Conservation (phyloP, 2,329 filamentous ascomycete genomes). For the Aspergillus sp. region DNA sequence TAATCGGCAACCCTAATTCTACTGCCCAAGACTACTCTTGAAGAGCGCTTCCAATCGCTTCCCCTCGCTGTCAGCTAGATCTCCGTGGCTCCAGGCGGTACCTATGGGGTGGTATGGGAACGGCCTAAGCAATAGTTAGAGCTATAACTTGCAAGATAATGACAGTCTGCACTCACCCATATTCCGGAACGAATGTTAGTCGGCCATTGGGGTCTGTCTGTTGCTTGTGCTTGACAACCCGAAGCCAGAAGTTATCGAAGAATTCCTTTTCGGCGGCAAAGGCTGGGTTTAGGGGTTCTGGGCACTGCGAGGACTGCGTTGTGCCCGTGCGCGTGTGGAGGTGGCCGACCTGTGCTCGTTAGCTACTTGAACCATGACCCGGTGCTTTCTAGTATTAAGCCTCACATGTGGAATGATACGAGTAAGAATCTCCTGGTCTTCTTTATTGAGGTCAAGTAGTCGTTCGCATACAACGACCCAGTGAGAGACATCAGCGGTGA, state of each 20-base stretch:
- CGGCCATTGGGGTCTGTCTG: background rate
- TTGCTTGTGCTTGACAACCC: constrained; percentile 13
- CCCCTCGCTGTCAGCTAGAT: constrained; percentile 23
- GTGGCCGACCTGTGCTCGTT: constrained; percentile 28
- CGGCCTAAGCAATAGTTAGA: constrained; percentile 11
- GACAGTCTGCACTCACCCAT: constrained; percentile 5
- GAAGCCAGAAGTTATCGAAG: constrained; percentile 29
- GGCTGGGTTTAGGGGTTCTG: constrained; percentile 31
- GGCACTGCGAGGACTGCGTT: constrained; percentile 39
- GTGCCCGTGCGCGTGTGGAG: constrained; percentile 39
- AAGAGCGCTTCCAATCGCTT: constrained; percentile 18
- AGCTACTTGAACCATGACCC: no score
- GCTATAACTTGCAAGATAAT: no score
- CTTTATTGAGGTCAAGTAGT: constrained; percentile 20
- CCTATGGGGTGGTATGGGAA: constrained; percentile 24
- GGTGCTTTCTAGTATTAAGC: background rate
- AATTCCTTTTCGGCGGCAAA: constrained; percentile 31
- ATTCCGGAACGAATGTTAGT: constrained; percentile 15
- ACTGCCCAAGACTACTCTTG: background rate
- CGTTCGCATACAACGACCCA: constrained; percentile 24
- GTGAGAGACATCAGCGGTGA: constrained; percentile 26
- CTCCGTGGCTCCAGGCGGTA: constrained; percentile 14
- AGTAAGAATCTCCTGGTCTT: constrained; percentile 17
- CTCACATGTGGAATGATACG: constrained; percentile 33
- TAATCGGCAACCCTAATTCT: background rate